These are phyloP conservation scores for Pichia pseudocactophila DNA, from an alignment of 805 yeast species.

Conservation along the genomic window DNA sequence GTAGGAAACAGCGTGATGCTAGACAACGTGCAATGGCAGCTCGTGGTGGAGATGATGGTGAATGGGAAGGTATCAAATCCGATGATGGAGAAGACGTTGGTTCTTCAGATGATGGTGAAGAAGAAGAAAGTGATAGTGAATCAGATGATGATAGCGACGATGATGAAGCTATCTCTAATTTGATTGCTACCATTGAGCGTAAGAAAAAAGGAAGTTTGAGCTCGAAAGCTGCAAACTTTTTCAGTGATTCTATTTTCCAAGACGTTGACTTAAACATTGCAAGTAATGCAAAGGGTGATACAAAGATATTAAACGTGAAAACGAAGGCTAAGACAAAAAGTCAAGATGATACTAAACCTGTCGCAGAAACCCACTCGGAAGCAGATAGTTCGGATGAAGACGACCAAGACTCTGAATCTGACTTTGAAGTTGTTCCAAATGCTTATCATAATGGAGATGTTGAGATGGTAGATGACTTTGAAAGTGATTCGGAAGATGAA, in stretches of 20 bases:
- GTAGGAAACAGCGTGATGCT: constrained; percentile 60
- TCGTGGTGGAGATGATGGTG: constrained; percentile 66
- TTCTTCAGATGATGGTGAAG: constrained; percentile 23
- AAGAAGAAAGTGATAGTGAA: constrained; percentile 36
- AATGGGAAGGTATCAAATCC: constrained; percentile 60
- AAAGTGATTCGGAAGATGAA: constrained; percentile 45
- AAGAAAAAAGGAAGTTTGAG: constrained; percentile 37
- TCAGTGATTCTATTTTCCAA: constrained; percentile 46
- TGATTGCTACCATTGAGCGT: constrained; percentile 44
- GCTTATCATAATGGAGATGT: constrained; percentile 23
- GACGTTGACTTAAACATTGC: constrained; percentile 33
- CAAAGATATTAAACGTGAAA: constrained; percentile 9
- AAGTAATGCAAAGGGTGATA: constrained; percentile 8
- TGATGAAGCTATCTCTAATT: constrained; percentile 55
- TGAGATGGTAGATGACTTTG: constrained; percentile 35
- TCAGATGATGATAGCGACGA: constrained; percentile 52
- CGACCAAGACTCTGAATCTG: constrained; percentile 18
- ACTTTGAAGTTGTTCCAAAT: constrained; percentile 41
- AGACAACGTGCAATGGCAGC: constrained; percentile 59
- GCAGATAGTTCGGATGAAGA: constrained; percentile 11
- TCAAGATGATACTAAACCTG: constrained; percentile 8
- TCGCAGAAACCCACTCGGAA: constrained; percentile 13
- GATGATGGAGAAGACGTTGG: constrained; percentile 34
- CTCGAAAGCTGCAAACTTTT: constrained; percentile 34
- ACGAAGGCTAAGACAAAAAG: constrained; percentile 7